Conservation (phyloP, 306 rosid genomes). For the Cucurbita moschata region DNA sequence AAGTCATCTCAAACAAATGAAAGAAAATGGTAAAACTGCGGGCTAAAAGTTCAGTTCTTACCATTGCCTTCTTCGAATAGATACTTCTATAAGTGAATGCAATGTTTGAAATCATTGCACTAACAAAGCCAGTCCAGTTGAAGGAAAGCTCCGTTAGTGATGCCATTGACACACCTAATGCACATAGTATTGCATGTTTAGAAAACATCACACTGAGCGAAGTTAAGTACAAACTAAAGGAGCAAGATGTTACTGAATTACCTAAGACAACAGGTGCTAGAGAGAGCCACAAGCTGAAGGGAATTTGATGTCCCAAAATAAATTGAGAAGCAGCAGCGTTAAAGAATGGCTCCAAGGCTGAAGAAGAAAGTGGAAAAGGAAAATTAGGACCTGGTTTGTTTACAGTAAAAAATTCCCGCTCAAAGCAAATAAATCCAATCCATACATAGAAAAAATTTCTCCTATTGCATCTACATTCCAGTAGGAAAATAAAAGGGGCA, state of each 20-base stretch:
- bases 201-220: not conserved
- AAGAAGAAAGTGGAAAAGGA: not conserved
- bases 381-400: not conserved
- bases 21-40: not conserved
- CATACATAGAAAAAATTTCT: not conserved
- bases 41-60: conserved; percentile 12
- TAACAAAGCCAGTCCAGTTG: conserved; percentile 68
- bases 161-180: conserved; percentile 87
- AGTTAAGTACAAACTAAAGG: not conserved
- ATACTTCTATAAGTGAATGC: conserved; percentile 48
- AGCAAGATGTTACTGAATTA: conserved; percentile 12
- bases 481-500: not conserved
- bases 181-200: conserved; percentile 5
- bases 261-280: conserved; percentile 91
- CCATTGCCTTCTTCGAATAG: conserved; percentile 96
- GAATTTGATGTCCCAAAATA: conserved; percentile 70
- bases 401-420: not conserved
- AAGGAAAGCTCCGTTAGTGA: conserved; percentile 92
- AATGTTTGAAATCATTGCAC: conserved; percentile 52
- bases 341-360: conserved; percentile 95
- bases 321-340: conserved; percentile 94
- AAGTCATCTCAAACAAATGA: not conserved
- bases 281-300: conserved; percentile 71
- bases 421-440: not conserved
- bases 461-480: not conserved